Conservation (phyloP, 225 moss, liverwort and hornwort species). For the Neckera pumila region DNA sequence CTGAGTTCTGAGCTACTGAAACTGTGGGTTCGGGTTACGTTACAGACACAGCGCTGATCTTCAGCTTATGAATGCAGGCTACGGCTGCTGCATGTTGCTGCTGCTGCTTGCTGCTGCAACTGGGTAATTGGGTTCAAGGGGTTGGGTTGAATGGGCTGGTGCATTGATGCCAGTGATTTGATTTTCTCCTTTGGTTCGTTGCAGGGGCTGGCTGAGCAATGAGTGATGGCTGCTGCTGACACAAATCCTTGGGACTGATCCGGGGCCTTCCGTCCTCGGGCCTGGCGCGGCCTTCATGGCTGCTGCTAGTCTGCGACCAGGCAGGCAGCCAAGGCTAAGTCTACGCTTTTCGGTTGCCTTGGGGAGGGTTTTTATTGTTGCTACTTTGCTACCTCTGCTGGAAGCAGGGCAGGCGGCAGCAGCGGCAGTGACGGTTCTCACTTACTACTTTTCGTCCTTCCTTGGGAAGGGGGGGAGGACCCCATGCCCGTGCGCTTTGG, state of each 20-base stretch:
- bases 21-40: background rate
- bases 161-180: conserved; percentile 10
- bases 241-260: conserved; percentile 7
- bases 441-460: background rate
- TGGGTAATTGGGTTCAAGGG: background rate
- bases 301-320: background rate
- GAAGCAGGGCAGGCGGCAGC: background rate
- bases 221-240: conserved; percentile 8
- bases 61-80: background rate
- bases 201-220: background rate
- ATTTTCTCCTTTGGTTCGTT: background rate
- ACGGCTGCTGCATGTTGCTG: background rate
- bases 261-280: background rate
- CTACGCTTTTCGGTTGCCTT: background rate
- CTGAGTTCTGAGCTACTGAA: too few species aligned
- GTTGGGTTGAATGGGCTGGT: background rate
- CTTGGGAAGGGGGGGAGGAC: background rate
- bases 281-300: background rate
- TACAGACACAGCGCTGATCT: too few species aligned
- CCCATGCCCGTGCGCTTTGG: background rate
- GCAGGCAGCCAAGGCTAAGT: background rate
- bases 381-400: background rate
- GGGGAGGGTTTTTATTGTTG: background rate
- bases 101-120: background rate
- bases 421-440: background rate